Evolutionary conservation across 1,284 basidiomycete species (phyloP).

Genomic region (Vanrija sp.): DNA sequence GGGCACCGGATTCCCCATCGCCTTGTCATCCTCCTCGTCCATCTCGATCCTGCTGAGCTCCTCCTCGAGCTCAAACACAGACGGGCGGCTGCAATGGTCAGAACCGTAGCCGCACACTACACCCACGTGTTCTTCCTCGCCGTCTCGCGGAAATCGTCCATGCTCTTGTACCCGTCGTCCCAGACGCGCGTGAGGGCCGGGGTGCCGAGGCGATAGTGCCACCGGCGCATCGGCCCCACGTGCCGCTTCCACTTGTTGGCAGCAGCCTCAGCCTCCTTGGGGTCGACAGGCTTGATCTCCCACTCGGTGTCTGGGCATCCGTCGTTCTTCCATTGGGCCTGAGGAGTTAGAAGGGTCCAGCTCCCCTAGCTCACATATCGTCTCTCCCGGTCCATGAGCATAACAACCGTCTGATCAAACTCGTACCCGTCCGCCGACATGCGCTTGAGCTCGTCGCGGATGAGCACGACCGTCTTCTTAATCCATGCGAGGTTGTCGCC

Average conservation of each 20-base stretch:
- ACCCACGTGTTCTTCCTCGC: background rate
- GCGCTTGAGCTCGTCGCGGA: constrained; percentile 34
- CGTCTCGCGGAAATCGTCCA: constrained; percentile 31
- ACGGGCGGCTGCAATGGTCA: background rate
- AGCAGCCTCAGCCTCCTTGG: constrained; percentile 8
- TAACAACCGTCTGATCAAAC: constrained; percentile 36
- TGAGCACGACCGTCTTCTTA: constrained; percentile 21
- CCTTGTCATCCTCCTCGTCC: constrained; percentile 40
- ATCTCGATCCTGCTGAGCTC: constrained; percentile 28
- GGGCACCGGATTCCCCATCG: constrained; percentile 31
- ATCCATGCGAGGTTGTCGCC: constrained; percentile 35
- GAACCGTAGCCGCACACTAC: background rate
- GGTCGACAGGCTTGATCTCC: constrained; percentile 30
- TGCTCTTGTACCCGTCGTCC: constrained; percentile 28
- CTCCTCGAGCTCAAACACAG: constrained; percentile 24
- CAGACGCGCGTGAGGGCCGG: constrained; percentile 31
- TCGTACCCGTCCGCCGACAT: constrained; percentile 33
- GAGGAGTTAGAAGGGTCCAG: too few species aligned
- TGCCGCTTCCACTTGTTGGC: constrained; percentile 19
- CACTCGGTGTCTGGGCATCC: constrained; percentile 39
- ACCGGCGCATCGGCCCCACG: constrained; percentile 23
- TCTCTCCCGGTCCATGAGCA: constrained; percentile 37
- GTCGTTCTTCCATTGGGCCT: constrained; percentile 48
- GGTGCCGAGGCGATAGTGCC: constrained; percentile 37
- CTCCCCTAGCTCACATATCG: constrained; percentile 42